phyloP scores from a whole-genome alignment of 495 filamentous ascomycete species.

The Penicillium lividum region DNA sequence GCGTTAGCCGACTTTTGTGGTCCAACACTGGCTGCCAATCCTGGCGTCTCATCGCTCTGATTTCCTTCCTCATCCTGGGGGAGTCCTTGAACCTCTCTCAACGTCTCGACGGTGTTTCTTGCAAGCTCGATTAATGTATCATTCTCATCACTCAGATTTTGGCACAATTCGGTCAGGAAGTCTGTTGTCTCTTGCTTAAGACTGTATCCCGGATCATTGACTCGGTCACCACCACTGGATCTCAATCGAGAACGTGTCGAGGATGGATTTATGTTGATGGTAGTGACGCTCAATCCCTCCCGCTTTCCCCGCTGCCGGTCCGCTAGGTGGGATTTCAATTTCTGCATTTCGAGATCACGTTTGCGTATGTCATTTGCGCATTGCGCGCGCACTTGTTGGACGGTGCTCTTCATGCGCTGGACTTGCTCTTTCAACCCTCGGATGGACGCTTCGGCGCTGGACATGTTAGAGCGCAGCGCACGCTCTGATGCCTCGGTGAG shows the following conservation, averaged over 20 bases:
- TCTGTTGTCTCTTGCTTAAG: constrained; percentile 85
- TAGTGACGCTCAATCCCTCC: constrained; percentile 51
- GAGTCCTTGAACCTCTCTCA: constrained; percentile 80
- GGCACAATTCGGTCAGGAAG: constrained; percentile 85
- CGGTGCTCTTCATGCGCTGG: constrained; percentile 68
- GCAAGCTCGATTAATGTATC: constrained; percentile 76
- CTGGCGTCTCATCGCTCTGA: constrained; percentile 36
- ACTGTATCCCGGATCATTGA: constrained; percentile 65
- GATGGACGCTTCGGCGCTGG: constrained; percentile 67
- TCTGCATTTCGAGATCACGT: constrained; percentile 83
- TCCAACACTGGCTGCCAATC: constrained; percentile 38
- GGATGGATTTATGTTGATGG: constrained; percentile 49
- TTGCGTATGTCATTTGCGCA: constrained; percentile 93
- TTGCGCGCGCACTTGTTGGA: constrained; percentile 79
- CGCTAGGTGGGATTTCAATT: constrained; percentile 79
- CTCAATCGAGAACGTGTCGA: constrained; percentile 32
- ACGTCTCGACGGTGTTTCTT: constrained; percentile 64
- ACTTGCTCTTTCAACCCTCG: constrained; percentile 78
- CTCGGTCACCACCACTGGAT: constrained; percentile 42
- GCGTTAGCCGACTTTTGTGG: constrained; percentile 32
- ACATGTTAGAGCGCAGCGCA: constrained; percentile 64
- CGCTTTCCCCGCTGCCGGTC: constrained; percentile 53
- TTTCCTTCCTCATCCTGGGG: constrained; percentile 47
- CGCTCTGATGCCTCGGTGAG: constrained; percentile 73
- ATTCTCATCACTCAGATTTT: constrained; percentile 90